phyloP scores from a whole-genome alignment of 2,329 filamentous ascomycete species.

The Pezicula carpinea region DNA sequence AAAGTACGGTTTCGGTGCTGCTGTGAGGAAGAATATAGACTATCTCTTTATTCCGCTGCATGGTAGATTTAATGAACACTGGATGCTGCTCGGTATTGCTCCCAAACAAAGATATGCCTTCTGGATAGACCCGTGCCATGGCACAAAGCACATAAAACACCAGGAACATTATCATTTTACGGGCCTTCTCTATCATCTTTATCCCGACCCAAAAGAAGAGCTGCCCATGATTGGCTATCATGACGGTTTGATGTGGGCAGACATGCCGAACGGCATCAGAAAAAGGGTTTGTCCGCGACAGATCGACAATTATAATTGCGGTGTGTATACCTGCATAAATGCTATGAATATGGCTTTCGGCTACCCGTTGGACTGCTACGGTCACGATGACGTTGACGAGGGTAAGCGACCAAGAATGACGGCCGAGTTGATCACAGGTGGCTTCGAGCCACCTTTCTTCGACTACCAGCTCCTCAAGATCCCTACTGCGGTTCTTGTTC shows the following conservation, averaged over 20 bases:
- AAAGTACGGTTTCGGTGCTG: too few relatives aligned
- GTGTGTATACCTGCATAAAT: constrained; percentile 4
- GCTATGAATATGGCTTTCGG: constrained; percentile 6
- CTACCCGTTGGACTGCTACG: constrained; percentile 4
- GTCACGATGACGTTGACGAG: background rate
- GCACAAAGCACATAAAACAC: background rate
- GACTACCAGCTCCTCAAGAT: constrained; percentile 3
- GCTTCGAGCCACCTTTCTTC: constrained; percentile 1
- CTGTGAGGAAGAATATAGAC: too few relatives aligned
- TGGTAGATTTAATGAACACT: too few relatives aligned
- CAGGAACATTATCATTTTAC: too few relatives aligned
- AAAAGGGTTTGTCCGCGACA: background rate
- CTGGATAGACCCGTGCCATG: constrained; percentile 1
- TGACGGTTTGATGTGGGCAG: too few relatives aligned
- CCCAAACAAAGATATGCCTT: constrained; percentile 6
- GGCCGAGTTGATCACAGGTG: constrained; percentile 3
- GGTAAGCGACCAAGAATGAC: constrained; percentile 3
- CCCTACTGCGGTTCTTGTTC: background rate
- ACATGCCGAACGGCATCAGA: too few relatives aligned
- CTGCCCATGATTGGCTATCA: background rate
- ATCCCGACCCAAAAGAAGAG: background rate
- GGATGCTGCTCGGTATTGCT: background rate
- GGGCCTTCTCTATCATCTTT: too few relatives aligned
- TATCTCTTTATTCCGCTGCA: too few relatives aligned
- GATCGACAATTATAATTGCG: constrained; percentile 4